Percentiles rank a stretch among this genome's conserved stretches.
Evolutionary conservation across 176 grass and related monocot species (phyloP).

Genomic region (Ananas comosus): DNA sequence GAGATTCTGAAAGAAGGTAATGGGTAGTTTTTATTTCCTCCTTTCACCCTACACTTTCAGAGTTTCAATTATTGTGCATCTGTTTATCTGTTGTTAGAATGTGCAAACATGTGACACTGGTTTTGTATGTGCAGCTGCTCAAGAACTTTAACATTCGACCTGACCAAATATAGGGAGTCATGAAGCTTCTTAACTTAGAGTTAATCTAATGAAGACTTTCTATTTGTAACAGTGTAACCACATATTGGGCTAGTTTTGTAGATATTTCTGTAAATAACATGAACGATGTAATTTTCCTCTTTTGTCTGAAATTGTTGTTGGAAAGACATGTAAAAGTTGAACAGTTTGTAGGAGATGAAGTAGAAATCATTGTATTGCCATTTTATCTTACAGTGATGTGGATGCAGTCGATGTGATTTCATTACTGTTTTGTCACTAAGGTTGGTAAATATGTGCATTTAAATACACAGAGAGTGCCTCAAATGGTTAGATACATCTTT

Average conservation of each 20-base stretch:
- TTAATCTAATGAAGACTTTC: background rate
- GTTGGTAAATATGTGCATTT: no score
- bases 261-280: conserved; percentile 10
- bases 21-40: background rate
- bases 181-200: conserved; percentile 19
- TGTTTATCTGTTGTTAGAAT: background rate
- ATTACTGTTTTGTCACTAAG: no score
- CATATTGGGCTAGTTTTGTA: background rate
- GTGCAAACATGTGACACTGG: conserved; percentile 10
- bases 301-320: no score
- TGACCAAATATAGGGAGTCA: conserved; percentile 78
- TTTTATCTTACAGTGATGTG: no score
- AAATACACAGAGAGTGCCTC: no score
- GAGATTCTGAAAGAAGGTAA: conserved; percentile 78
- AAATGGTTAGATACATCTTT: no score
- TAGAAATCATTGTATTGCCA: background rate
- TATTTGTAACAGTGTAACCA: conserved; percentile 3
- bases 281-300: background rate
- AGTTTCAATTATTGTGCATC: background rate
- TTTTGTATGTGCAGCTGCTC: conserved; percentile 63
- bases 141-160: conserved; percentile 87
- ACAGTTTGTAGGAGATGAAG: conserved; percentile 1
- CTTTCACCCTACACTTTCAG: background rate
- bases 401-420: no score
- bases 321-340: background rate